Conservation (phyloP, 1,284 basidiomycete species). For the Rhodotorula sp. region DNA sequence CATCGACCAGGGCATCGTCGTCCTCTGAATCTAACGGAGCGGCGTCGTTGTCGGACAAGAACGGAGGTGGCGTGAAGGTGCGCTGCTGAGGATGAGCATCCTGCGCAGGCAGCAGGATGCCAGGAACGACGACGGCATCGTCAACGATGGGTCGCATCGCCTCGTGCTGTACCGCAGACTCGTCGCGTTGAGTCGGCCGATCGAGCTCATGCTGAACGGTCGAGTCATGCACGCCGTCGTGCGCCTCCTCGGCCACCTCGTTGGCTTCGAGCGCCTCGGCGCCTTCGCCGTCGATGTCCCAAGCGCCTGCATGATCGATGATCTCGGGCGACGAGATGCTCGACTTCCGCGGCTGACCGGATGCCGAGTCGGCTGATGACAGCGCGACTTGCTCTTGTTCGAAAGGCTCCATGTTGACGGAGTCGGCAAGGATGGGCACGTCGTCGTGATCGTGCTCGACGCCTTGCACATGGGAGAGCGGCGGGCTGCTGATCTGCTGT, state of each 20-base stretch:
- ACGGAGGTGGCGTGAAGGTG: not conserved
- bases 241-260: not conserved
- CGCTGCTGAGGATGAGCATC: constrained; percentile 15
- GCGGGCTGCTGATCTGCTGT: not conserved
- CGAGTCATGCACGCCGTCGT: not conserved
- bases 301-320: constrained; percentile 19
- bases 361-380: not conserved
- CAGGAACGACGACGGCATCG: not conserved
- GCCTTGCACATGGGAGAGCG: not conserved
- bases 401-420: not conserved
- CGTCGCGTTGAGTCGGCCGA: constrained; percentile 13
- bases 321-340: constrained; percentile 27
- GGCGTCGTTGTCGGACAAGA: not conserved
- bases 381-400: not conserved
- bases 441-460: constrained; percentile 5
- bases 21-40: not conserved
- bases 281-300: constrained; percentile 21
- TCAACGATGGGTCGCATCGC: constrained; percentile 16
- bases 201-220: constrained; percentile 16
- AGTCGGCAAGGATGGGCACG: not conserved
- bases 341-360: not conserved
- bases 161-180: constrained; percentile 24
- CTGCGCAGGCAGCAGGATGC: not conserved
- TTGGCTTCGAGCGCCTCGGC: constrained; percentile 15
- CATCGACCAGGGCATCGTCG: not conserved